A percentile compares a stretch with the other conserved stretches of the same genome.
These are phyloP conservation scores for Metschnikowia hibisci DNA, from an alignment of 805 yeast genomes.

Conservation along the genomic window DNA sequence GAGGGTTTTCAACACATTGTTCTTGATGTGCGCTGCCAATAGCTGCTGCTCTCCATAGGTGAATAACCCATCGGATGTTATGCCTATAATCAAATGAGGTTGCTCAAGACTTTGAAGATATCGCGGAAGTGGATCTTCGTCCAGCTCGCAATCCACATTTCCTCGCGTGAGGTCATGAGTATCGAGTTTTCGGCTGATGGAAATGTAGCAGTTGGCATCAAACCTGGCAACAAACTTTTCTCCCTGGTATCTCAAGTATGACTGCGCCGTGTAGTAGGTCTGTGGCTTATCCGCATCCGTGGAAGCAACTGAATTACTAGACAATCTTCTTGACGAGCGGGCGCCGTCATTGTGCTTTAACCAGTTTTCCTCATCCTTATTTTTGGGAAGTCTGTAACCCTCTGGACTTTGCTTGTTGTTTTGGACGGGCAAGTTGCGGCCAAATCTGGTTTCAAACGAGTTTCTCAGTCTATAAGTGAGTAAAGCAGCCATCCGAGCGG, in stretches of 20 bases:
- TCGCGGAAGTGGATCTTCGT: conserved; percentile 33
- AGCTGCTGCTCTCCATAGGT: conserved; percentile 88
- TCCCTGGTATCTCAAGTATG: conserved; percentile 91
- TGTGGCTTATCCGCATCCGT: conserved; percentile 33
- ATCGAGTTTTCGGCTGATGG: conserved; percentile 89
- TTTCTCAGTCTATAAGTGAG: conserved; percentile 89
- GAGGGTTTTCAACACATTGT: conserved; percentile 63
- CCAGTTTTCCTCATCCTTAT: conserved; percentile 69
- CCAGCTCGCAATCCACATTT: conserved; percentile 39
- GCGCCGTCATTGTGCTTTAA: conserved; percentile 87
- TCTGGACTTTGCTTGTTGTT: conserved; percentile 14
- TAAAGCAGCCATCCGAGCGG: conserved; percentile 96
- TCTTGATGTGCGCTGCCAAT: conserved; percentile 70
- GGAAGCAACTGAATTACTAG: conserved; percentile 14
- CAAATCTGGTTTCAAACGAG: conserved; percentile 86
- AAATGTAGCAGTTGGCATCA: conserved; percentile 95
- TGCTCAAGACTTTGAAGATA: conserved; percentile 59
- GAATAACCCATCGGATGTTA: conserved; percentile 87
- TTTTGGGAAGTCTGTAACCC: conserved; percentile 39
- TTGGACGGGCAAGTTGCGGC: conserved; percentile 53
- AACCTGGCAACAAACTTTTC: conserved; percentile 83
- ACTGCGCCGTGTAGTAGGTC: conserved; percentile 88
- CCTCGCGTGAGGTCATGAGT: conserved; percentile 92
- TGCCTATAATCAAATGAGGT: conserved; percentile 85
- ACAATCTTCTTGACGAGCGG: conserved; percentile 11